A percentile compares a stretch with the other conserved stretches of the same genome.
phyloP scores from a whole-genome alignment of 2,329 filamentous ascomycete species.

The Zymoseptoria ardabiliae region DNA sequence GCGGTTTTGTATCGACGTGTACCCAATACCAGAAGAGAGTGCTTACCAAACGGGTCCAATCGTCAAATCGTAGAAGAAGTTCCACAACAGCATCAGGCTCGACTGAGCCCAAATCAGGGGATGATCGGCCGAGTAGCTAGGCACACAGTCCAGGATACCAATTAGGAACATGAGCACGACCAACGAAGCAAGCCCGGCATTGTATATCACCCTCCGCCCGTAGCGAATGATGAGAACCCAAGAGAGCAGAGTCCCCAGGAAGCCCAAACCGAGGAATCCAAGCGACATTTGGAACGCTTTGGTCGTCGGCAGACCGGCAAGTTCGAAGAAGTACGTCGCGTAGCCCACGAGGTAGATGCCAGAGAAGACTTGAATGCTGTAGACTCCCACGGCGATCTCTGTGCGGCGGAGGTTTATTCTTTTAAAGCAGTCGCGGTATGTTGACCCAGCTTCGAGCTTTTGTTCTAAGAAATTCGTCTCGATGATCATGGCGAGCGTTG shows the following conservation, averaged over 20 bases:
- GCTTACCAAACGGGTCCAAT: slow-evolving; percentile 30
- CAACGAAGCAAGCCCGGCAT: slow-evolving; percentile 31
- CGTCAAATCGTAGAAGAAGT: slow-evolving; percentile 32
- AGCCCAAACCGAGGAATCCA: slow-evolving; percentile 36
- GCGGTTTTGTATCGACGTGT: background rate
- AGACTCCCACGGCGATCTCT: slow-evolving; percentile 38
- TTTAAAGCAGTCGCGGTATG: slow-evolving; percentile 36
- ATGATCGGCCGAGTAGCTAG: slow-evolving; percentile 22
- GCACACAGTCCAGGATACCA: slow-evolving; percentile 34
- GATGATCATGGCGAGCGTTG: slow-evolving; percentile 35
- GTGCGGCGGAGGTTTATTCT: slow-evolving; percentile 37
- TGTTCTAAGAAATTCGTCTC: slow-evolving; percentile 32
- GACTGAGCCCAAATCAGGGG: slow-evolving; percentile 36
- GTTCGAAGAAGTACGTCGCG: slow-evolving; percentile 43
- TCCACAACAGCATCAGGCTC: slow-evolving; percentile 32
- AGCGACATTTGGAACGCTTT: slow-evolving; percentile 37
- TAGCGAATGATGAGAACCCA: slow-evolving; percentile 35
- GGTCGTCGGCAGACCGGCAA: slow-evolving; percentile 34
- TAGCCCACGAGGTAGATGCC: slow-evolving; percentile 39
- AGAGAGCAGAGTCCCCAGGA: slow-evolving; percentile 36
- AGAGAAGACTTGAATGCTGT: slow-evolving; percentile 38
- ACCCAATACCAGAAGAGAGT: background rate
- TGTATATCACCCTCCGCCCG: slow-evolving; percentile 33
- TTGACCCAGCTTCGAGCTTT: slow-evolving; percentile 34
- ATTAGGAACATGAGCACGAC: slow-evolving; percentile 32